Base-by-base conservation (phyloP, 192 early-diverging fungal genomes). In the Chytriomyces sp. region DNA sequence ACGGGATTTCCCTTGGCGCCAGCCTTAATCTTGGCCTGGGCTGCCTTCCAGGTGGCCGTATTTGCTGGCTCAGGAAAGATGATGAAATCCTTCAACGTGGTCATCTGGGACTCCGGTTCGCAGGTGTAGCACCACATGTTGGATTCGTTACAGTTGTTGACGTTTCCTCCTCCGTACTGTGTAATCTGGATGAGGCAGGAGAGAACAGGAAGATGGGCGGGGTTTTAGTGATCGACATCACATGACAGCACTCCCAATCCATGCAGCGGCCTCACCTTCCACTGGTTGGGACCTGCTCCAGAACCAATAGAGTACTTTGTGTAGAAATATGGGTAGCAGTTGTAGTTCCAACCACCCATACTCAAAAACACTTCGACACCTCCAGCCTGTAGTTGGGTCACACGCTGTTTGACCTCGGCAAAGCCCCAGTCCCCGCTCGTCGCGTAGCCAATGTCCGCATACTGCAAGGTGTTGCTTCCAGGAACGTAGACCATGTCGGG, bases 21-120 rank as follows among this genome's bases (percentile, higher is more conserved):
- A n/a, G 6, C 30, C 7, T 7, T 28, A 22, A 68, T 33, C 36
- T 55, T 30, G 7, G 44, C 65, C n/a, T 55, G 52, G 8, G 65
- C 65, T 3, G 33, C 22, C 32, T 68, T 68, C 65, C 65, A 68
- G 32, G 65, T 68, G 7, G 19, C 52, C 4, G 26, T 37, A 53
- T 68, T 33, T 5, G 22, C 65, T 10, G 65, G 65, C 52, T 68
- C 65, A 7, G 65, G 65, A 53, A 68, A 68, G 52, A 68, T 55
- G 10, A 53, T 55, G 33, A 55, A 68, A 33, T 19, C 17, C 19
- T 53, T 37, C 7, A 34, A 53, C 31, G 44, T 55, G 52, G 33
- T 68, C 12, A 31, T 37, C n/a, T 68, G 33, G 10, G 65, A 25
- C 6, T n/a, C 25, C 12, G 65, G 65, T 28, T 68, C 65, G 38